These are phyloP conservation scores for Kwoniella newhampshirensis DNA, from an alignment of 768 basidiomycete species.

Conservation along the genomic window DNA sequence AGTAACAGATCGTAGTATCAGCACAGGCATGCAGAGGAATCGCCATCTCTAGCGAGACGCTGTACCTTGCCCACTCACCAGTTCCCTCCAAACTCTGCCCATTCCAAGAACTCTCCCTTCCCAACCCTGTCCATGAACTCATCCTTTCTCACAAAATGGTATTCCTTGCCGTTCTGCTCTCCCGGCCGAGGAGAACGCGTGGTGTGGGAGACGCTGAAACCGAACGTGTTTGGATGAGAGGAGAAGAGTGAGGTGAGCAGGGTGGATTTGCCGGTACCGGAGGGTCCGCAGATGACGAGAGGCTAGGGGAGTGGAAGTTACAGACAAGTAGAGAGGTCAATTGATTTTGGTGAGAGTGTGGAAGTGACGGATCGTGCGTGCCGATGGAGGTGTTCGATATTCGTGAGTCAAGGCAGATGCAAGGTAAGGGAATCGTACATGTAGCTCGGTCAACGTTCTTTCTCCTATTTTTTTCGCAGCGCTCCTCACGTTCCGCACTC, in stretches of 20 bases:
- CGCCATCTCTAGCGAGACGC: no score
- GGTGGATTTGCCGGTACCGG: conserved; percentile 92
- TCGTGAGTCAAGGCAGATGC: no score
- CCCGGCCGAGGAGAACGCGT: conserved; percentile 80
- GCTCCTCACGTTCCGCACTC: no score
- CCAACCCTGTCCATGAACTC: conserved; percentile 69
- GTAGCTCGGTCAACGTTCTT: no score
- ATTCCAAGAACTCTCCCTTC: conserved; percentile 81
- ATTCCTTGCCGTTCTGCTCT: conserved; percentile 77
- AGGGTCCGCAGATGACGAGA: conserved; percentile 84
- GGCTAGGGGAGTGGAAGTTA: conserved; percentile 56
- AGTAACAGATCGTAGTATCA: no score
- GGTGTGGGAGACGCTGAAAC: conserved; percentile 94
- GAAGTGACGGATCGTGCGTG: no score
- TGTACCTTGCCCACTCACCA: conserved; percentile 56
- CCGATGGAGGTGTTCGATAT: no score
- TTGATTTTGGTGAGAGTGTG: no score
- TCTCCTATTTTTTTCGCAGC: no score
- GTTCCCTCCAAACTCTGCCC: conserved; percentile 89
- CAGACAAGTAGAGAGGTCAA: no score
- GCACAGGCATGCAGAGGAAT: no score
- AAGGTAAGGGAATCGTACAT: no score
- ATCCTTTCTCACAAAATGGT: conserved; percentile 77
- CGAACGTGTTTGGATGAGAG: conserved; percentile 79
- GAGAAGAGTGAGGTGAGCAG: conserved; percentile 76